These are phyloP conservation scores for Amaranthus tricolor DNA, from an alignment of 179 eudicot species.

Conservation along the genomic window DNA sequence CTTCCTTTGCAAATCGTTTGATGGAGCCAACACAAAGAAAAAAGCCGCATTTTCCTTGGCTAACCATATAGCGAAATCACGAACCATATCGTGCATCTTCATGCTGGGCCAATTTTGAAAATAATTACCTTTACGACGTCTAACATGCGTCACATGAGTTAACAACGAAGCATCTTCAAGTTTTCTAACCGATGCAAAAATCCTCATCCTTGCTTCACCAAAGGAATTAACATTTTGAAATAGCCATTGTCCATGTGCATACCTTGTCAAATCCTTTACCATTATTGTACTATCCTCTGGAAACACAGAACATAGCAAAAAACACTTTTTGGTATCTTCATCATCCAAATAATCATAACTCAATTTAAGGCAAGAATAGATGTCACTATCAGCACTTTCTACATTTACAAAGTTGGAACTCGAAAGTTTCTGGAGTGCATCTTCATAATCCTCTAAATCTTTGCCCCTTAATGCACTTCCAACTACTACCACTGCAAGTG, in stretches of 20 bases:
- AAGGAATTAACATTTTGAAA: constrained; percentile 7
- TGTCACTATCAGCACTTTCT: constrained; percentile 2
- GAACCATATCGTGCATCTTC: constrained; percentile 17
- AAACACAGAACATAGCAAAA: constrained; percentile 7
- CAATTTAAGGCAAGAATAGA: constrained; percentile 4
- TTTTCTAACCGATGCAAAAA: not conserved
- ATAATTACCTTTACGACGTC: not conserved
- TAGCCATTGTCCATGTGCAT: constrained; percentile 8
- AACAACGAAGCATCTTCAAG: constrained; percentile 15
- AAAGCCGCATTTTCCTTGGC: not conserved
- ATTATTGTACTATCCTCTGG: constrained; percentile 5
- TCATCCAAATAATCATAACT: constrained; percentile 15
- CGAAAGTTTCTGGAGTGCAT: constrained; percentile 9
- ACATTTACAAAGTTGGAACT: not conserved
- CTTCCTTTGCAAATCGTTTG: not conserved
- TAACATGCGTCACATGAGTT: too few species aligned
- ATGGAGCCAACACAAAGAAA: not conserved
- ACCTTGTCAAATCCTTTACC: constrained; percentile 4
- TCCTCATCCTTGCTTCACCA: constrained; percentile 2
- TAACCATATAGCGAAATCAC: constrained; percentile 16
- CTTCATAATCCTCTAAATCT: not conserved
- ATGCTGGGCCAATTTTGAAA: not conserved
- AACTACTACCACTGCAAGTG: constrained; percentile 12
- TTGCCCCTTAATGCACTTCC: constrained; percentile 14
- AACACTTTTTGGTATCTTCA: constrained; percentile 7